Percentiles rank a stretch among this genome's conserved stretches.
phyloP scores from a whole-genome alignment of 2,329 filamentous ascomycete species.

The Paraphaeosphaeria minitans region DNA sequence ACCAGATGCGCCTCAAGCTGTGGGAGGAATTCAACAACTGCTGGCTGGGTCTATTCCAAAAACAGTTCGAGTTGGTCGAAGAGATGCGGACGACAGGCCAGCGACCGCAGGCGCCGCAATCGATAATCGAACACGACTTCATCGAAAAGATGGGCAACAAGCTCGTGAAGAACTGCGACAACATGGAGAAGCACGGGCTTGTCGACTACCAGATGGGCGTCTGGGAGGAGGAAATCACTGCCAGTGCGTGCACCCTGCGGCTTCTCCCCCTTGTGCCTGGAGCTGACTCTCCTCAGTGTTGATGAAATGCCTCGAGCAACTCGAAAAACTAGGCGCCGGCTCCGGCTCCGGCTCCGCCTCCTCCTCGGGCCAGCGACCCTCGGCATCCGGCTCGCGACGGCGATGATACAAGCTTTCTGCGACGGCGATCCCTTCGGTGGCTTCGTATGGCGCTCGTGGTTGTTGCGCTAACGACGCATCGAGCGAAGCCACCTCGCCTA shows the following conservation, averaged over 20 bases:
- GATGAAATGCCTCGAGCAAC: constrained; percentile 59
- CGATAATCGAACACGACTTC: constrained; percentile 68
- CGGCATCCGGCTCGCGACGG: constrained; percentile 39
- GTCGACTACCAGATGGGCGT: constrained; percentile 98
- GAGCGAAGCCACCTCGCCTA: constrained; percentile 19
- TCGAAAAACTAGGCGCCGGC: constrained; percentile 50
- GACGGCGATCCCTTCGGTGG: constrained; percentile 21
- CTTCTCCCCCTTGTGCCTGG: background rate
- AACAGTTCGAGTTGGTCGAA: constrained; percentile 75
- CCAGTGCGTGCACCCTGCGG: constrained; percentile 62
- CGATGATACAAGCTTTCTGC: constrained; percentile 30
- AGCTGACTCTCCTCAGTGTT: constrained; percentile 51
- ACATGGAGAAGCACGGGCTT: constrained; percentile 86
- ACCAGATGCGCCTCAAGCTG: constrained; percentile 77
- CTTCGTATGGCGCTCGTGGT: constrained; percentile 17
- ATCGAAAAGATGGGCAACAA: constrained; percentile 83
- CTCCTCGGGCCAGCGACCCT: constrained; percentile 37
- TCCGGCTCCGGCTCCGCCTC: constrained; percentile 33
- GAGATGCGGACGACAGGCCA: constrained; percentile 64
- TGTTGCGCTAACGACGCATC: constrained; percentile 20
- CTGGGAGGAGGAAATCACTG: constrained; percentile 90
- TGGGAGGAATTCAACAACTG: constrained; percentile 96
- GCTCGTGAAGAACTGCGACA: constrained; percentile 80
- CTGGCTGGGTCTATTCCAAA: constrained; percentile 83
- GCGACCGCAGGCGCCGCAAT: constrained; percentile 63